phyloP scores from a whole-genome alignment of 495 filamentous ascomycete genomes.

The Talaromyces borbonicus region DNA sequence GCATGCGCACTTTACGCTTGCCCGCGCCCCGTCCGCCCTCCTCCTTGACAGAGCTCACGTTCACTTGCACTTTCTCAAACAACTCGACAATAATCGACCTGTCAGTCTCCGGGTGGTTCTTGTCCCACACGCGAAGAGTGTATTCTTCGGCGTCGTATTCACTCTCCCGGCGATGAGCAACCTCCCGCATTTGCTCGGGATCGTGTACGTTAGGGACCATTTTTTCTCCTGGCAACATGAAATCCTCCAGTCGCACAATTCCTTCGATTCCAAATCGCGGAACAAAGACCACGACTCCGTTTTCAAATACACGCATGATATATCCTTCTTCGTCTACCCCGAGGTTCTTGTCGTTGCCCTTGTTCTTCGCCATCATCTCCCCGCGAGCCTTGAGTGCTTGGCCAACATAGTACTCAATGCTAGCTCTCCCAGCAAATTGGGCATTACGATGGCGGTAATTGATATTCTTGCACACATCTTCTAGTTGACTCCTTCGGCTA shows the following conservation, averaged over 20 bases:
- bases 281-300: slow-evolving; percentile 93
- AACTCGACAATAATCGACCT: slow-evolving; percentile 56
- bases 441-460: slow-evolving; percentile 95
- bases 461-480: slow-evolving; percentile 94
- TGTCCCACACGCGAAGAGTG: slow-evolving; percentile 46
- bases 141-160: slow-evolving; percentile 80
- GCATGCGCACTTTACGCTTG: slow-evolving; percentile 58
- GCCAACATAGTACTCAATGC: slow-evolving; percentile 93
- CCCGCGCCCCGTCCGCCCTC: slow-evolving; percentile 62
- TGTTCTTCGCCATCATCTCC: slow-evolving; percentile 32
- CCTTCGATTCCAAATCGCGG: slow-evolving; percentile 93
- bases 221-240: slow-evolving; percentile 58
- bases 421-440: slow-evolving; percentile 85
- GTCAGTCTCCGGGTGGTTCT: slow-evolving; percentile 38
- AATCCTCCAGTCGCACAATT: slow-evolving; percentile 73
- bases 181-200: slow-evolving; percentile 27
- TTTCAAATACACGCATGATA: slow-evolving; percentile 92
- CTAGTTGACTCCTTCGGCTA: slow-evolving; percentile 64
- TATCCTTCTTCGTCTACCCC: slow-evolving; percentile 75
- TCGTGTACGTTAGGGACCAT: slow-evolving; percentile 18
- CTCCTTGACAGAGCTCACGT: slow-evolving; percentile 85
- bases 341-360: slow-evolving; percentile 21
- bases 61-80: slow-evolving; percentile 82
- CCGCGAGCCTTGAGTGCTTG: slow-evolving; percentile 84
- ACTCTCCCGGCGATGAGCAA: slow-evolving; percentile 44